Evolutionary conservation across 176 grass and related monocot genomes (phyloP), one percentile per base, ranked within the genome.

Genomic region (Bothriochloa decipiens): DNA sequence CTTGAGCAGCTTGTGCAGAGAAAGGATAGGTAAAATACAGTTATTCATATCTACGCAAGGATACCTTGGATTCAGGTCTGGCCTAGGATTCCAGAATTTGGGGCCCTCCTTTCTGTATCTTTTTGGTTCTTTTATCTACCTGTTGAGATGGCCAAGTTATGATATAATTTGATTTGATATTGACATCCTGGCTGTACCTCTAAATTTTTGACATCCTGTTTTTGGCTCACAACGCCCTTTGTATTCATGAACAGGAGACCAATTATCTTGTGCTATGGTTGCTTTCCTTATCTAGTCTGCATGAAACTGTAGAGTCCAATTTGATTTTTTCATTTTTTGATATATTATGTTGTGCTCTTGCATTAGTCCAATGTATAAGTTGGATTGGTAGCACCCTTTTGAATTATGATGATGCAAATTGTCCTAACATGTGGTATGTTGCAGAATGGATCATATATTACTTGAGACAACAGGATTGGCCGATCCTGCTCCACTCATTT

Each of bases 381-480:
- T 86, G 43, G n/a, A 65, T 46, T 76, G 11, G 18, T 63, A 76
- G 77, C n/a, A 68, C n/a, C 50, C 40, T 42, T 82, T 20, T 74
- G 47, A 68, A 42, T 46, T 75, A 65, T 0, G 9, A 75, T 74
- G 29, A 74, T 26, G 40, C 75, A 75, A n/a, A 39, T 53, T 80
- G 13, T 70, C 84, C 53, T 90, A 79, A 90, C 77, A 47, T 40
- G 20, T 72, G 25, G 28, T 84, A 25, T 87, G 18, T 28, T 65
- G 75, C 85, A 98, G 96, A 88, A 94, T 98, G 78, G 96, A 98
- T 87, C 91, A 98, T 74, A 95, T 98, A 85, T 92, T 98, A 89
- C 90, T 98, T 53, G 96, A 98, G 91, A 98, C 96, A 67, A 98
- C 96, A 43, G 93, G 93, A 70, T 83, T 98, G 84, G 91, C 96